Conservation (phyloP, 2,329 filamentous ascomycete genomes). For the Epicoccum nigrum region DNA sequence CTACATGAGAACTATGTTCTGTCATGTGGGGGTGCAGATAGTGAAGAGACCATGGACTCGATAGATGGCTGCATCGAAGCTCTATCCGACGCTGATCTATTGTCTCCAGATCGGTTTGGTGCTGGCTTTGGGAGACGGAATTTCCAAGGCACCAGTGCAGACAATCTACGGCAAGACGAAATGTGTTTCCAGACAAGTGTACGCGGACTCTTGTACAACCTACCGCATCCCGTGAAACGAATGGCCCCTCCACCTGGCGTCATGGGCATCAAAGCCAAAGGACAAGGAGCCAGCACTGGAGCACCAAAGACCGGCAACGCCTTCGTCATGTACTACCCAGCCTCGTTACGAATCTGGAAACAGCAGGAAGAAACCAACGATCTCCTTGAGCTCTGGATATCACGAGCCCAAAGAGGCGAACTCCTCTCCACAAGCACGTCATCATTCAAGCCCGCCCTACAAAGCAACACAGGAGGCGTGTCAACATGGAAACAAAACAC, state of each 20-base stretch:
- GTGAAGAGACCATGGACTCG: slow-evolving; percentile 71
- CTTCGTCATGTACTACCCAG: slow-evolving; percentile 91
- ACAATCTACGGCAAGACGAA: slow-evolving; percentile 87
- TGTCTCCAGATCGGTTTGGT: slow-evolving; percentile 76
- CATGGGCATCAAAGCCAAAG: slow-evolving; percentile 42
- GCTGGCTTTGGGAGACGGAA: slow-evolving; percentile 58
- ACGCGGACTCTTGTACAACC: slow-evolving; percentile 80
- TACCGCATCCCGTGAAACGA: slow-evolving; percentile 84
- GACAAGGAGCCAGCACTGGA: slow-evolving; percentile 24
- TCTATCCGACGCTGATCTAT: slow-evolving; percentile 85
- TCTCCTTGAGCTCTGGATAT: slow-evolving; percentile 72
- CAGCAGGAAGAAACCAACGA: slow-evolving; percentile 81
- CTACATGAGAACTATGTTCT: slow-evolving; percentile 92
- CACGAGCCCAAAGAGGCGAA: slow-evolving; percentile 58
- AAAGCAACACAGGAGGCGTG: slow-evolving; percentile 44
- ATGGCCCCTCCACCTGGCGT: slow-evolving; percentile 49
- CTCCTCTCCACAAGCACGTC: slow-evolving; percentile 28
- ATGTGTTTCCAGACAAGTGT: slow-evolving; percentile 92
- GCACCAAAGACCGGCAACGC: slow-evolving; percentile 61
- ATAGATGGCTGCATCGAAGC: slow-evolving; percentile 85
- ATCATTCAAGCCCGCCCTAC: slow-evolving; percentile 31
- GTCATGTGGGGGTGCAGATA: slow-evolving; percentile 73
- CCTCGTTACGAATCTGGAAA: slow-evolving; percentile 81
- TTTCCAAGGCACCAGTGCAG: slow-evolving; percentile 61
- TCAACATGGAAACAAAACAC: slow-evolving; percentile 46